Percentiles rank a stretch among this genome's conserved stretches.
phyloP scores from a whole-genome alignment of 768 basidiomycete genomes.

The Pulveroboletus sp. region DNA sequence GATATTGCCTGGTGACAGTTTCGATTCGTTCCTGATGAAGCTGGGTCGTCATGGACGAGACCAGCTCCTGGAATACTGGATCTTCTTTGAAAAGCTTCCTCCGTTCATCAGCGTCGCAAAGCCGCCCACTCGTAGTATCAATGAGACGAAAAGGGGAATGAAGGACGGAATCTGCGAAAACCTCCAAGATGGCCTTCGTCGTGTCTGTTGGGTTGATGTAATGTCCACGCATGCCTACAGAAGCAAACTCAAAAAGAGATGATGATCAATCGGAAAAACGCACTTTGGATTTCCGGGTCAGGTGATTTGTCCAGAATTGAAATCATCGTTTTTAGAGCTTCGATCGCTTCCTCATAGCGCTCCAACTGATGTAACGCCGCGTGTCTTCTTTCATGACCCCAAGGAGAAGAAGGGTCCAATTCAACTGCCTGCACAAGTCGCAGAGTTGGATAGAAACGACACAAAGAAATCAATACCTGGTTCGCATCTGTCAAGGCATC shows the following conservation, averaged over 20 bases:
- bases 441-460: neutral
- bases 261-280: neutral
- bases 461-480: constrained; percentile 2
- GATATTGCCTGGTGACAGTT: constrained; percentile 1
- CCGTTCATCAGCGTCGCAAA: constrained; percentile 18
- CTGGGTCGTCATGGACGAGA: constrained; percentile 15
- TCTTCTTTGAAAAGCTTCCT: constrained; percentile 10
- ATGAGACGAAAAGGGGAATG: constrained; percentile 17
- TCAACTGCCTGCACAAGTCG: constrained; percentile 6
- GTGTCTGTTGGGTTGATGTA: constrained; percentile 13
- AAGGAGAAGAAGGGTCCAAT: constrained; percentile 9
- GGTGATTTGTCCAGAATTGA: constrained; percentile 8
- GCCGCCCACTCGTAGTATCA: constrained; percentile 15
- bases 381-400: constrained; percentile 16
- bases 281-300: constrained; percentile 11
- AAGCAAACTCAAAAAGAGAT: neutral
- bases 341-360: constrained; percentile 12
- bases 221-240: constrained; percentile 4
- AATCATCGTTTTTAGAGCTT: constrained; percentile 5
- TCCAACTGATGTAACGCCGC: constrained; percentile 8
- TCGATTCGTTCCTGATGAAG: constrained; percentile 5
- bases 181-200: neutral
- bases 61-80: constrained; percentile 9
- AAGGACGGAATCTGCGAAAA: neutral
- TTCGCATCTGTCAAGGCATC: constrained; percentile 15